phyloP scores from a whole-genome alignment of 495 filamentous ascomycete genomes.

The Annulohypoxylon stygium region DNA sequence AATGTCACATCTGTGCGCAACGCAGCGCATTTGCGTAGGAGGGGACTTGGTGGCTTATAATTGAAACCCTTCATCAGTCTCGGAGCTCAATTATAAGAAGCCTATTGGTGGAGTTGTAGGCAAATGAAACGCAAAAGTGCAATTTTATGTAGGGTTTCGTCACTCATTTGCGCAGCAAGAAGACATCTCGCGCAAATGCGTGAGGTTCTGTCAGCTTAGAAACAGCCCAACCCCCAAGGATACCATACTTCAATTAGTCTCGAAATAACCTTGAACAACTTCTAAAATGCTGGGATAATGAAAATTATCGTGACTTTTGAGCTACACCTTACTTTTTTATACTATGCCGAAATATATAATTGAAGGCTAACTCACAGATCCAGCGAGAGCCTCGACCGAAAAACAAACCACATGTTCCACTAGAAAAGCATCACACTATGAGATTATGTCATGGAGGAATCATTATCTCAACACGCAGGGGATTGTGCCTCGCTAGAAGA shows the following conservation, averaged over 20 bases:
- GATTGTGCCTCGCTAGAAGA: no score
- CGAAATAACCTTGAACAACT: neutral
- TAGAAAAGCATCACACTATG: no score
- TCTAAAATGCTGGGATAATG: neutral
- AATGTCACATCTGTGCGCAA: neutral
- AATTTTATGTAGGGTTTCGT: slow-evolving; percentile 25
- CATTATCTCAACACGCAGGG: no score
- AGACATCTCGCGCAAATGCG: slow-evolving; percentile 32
- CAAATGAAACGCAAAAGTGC: slow-evolving; percentile 1
- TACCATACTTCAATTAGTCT: neutral
- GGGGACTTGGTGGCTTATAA: slow-evolving; percentile 21
- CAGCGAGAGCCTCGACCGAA: no score
- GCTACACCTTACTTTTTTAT: neutral
- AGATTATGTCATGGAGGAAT: no score
- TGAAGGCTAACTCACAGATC: no score
- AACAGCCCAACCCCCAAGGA: neutral
- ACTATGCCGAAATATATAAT: neutral
- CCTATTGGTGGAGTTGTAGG: slow-evolving; percentile 23
- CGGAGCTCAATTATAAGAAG: neutral
- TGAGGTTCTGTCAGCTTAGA: slow-evolving; percentile 13
- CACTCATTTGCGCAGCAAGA: slow-evolving; percentile 36
- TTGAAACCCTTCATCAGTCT: slow-evolving; percentile 6
- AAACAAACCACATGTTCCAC: no score
- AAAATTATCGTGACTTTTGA: neutral
- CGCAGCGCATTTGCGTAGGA: slow-evolving; percentile 32